Percentiles rank a stretch among this genome's conserved stretches.
phyloP scores from a whole-genome alignment of 768 basidiomycete species.

The Mycena galopus region DNA sequence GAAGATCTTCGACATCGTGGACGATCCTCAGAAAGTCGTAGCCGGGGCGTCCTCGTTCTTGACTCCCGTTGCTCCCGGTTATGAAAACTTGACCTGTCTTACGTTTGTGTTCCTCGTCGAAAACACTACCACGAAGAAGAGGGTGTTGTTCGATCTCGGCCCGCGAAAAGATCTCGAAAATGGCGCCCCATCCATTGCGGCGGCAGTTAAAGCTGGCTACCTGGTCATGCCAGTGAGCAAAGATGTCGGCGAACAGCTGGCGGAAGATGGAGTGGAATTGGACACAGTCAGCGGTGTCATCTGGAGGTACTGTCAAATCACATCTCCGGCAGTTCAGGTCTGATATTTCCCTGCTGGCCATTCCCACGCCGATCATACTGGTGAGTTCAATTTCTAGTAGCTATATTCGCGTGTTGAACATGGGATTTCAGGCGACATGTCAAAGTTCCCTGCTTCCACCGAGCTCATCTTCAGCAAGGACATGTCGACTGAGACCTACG shows the following conservation, averaged over 20 bases:
- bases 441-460: slow-evolving; percentile 29
- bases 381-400: neutral
- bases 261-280: slow-evolving; percentile 8
- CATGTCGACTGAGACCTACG: neutral
- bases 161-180: neutral
- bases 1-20: neutral
- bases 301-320: slow-evolving; percentile 20
- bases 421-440: slow-evolving; percentile 25
- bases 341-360: neutral
- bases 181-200: neutral
- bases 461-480: slow-evolving; percentile 27
- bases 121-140: neutral
- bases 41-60: neutral
- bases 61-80: neutral
- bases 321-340: neutral
- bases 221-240: slow-evolving; percentile 4
- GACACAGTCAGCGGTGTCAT: slow-evolving; percentile 22
- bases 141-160: neutral
- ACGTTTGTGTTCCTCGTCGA: neutral
- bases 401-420: neutral
- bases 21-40: neutral
- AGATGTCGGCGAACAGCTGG: slow-evolving; percentile 24
- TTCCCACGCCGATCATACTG: slow-evolving; percentile 24
- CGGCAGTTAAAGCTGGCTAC: neutral
- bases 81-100: neutral